A percentile compares a stretch with the other conserved stretches of the same genome.
Conservation (phyloP, 371 early-diverging fungal genomes). For the Mucor lusitanicus region DNA sequence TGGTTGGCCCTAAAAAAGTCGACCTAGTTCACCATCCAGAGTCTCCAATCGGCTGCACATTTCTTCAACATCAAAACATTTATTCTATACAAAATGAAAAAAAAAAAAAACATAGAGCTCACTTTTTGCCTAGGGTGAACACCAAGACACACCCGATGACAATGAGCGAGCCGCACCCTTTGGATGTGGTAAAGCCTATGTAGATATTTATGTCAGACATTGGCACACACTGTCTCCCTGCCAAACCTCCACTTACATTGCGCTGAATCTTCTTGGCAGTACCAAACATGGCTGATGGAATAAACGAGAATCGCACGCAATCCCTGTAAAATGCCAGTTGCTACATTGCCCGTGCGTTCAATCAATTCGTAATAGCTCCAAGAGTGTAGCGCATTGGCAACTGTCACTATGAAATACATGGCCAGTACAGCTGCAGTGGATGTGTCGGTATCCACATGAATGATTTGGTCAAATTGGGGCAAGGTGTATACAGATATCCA, state of each 20-base stretch:
- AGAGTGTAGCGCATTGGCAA: constrained; percentile 42
- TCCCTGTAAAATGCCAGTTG: constrained; percentile 71
- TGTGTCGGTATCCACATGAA: constrained; percentile 25
- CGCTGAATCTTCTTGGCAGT: constrained; percentile 60
- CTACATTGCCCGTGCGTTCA: constrained; percentile 57
- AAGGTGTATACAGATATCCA: constrained; percentile 50
- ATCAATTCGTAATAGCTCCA: constrained; percentile 53
- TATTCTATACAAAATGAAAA: too few relatives aligned
- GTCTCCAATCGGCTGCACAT: constrained; percentile 55
- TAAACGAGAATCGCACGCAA: constrained; percentile 75
- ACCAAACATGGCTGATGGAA: constrained; percentile 66
- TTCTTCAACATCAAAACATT: not conserved
- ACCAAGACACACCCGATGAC: constrained; percentile 55
- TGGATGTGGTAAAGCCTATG: constrained; percentile 39
- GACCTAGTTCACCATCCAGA: constrained; percentile 28
- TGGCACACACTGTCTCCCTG: not conserved
- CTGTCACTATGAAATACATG: constrained; percentile 32
- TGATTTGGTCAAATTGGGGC: constrained; percentile 40
- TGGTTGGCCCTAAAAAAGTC: constrained; percentile 10
- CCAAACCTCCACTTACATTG: constrained; percentile 57
- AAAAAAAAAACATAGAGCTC: too few relatives aligned
- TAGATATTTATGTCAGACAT: not conserved
- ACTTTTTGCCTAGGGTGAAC: constrained; percentile 31
- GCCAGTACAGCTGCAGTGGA: constrained; percentile 12
- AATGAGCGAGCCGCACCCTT: constrained; percentile 42